Base-by-base conservation (phyloP, 768 basidiomycete genomes). In the Cystobasidium tubakii region DNA sequence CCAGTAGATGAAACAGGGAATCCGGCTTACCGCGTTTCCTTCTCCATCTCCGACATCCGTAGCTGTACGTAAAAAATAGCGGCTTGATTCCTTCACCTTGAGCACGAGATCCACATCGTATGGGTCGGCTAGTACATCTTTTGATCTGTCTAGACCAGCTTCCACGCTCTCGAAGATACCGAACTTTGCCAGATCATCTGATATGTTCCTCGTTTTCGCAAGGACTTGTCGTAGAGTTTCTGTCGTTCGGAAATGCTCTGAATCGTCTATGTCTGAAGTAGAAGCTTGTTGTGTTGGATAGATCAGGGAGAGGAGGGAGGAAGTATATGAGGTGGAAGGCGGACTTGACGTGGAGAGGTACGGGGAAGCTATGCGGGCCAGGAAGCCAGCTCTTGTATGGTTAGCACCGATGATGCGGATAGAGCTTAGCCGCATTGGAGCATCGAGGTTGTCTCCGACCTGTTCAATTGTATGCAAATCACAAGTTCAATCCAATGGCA, bases 21-120 rank as follows among this genome's bases (percentile, higher is more conserved):
- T 1, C 9, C 29, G 15, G 85, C 91, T 79, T 79, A 92, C 93
- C n/a, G 92, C 92, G 70, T 83, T 92, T 13, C 91, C 95, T 81
- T 97, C 96, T 63, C 88, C 89, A 74, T 95, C 92, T 1, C 96
- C 95, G 6, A 97, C 83, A 79, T 97, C 93, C 1, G 94, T 97
- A 3, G 90, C 85, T 1, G 88, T 90, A 76, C 89, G 90, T 7
- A 94, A 78, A 77, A 85, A 91, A 77, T 88, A 86, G 43, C 90
- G 83, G 4, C 90, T 87, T 71, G 86, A 86, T 81, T 97, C 94
- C 46, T 85, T 81, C 54, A 91, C 85, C 74, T 86, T 85, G 81
- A 95, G 87, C 1, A 94, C 85, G 43, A 98, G 80, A 77, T 96
- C 91, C 13, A 94, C 86, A 75, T 90, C 89, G 10, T 84, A 85